Evolutionary conservation across 306 rosid genomes (phyloP).

Genomic region (Begonia loranthoides): DNA sequence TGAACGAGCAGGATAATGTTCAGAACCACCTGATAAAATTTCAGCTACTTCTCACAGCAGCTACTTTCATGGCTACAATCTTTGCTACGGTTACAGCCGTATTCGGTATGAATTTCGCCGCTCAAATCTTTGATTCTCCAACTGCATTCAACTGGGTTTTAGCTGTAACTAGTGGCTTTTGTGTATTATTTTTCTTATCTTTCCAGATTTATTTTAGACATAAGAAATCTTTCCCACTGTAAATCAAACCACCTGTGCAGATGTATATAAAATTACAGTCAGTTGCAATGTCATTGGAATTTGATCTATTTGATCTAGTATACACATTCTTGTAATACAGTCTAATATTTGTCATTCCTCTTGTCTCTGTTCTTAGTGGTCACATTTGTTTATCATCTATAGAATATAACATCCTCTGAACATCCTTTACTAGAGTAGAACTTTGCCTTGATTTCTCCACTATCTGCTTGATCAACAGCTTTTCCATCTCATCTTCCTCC

Average conservation of each 20-base stretch:
- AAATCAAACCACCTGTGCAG: neutral
- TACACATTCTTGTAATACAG: neutral
- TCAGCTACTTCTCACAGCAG: constrained; percentile 86
- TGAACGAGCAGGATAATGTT: constrained; percentile 63
- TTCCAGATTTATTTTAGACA: constrained; percentile 52
- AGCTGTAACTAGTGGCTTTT: constrained; percentile 32
- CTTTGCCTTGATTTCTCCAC: constrained; percentile 1
- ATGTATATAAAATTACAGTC: too few species aligned
- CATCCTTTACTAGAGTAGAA: neutral
- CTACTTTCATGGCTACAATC: constrained; percentile 65
- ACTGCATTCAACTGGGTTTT: constrained; percentile 52
- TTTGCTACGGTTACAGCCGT: constrained; percentile 74
- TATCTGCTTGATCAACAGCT: constrained; percentile 5
- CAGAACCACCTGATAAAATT: constrained; percentile 89
- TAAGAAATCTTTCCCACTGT: constrained; percentile 60
- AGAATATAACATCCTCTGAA: neutral
- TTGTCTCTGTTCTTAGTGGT: neutral
- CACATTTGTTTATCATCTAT: neutral
- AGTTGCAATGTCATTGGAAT: neutral
- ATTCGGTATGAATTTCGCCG: constrained; percentile 75
- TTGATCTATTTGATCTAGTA: neutral
- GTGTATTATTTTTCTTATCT: constrained; percentile 36
- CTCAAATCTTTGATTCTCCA: constrained; percentile 39
- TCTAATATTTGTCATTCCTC: neutral
- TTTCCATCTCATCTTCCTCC: constrained; percentile 4